Base-by-base conservation (phyloP, 108 stramenopile species). In the Aureococcus anophagefferens region DNA sequence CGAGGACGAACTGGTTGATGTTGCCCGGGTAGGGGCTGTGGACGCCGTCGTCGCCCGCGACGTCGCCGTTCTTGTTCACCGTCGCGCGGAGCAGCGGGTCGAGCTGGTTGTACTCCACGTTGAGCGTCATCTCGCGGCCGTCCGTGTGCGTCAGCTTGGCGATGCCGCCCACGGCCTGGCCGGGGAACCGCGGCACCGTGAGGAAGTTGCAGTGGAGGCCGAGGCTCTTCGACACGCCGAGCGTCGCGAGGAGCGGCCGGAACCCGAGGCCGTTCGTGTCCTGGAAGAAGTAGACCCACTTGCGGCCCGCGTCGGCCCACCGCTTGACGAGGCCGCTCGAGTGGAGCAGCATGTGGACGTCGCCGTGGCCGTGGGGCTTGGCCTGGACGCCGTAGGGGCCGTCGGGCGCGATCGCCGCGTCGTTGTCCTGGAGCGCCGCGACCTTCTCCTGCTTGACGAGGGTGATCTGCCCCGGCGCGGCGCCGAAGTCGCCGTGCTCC, bases 361-460 rank as follows among this genome's bases (percentile, higher is more conserved):
- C 99, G 63, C 99, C 99, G 74, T 99, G 99, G 14, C 99, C 99
- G 76, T 99, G 99, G 29, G 99, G 99, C 88, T 99, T 99, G 69
- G 94, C 91, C 68, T 94, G 77, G 67, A 97, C 72, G 36, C 81
- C 83, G 79, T 77, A 92, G 9, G 77, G 81, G 80, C 81, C 65
- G 33, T 93, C 89, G 62, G 86, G 59, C 21, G 93, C 95, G 69
- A 99, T 88, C 44, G 75, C 83, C n/a, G 94, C 96, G 67, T 89
- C 87, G 70, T 91, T 93, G 83, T 95, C 91, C 25, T 67, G 40
- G 37, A 98, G 73, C 0, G 98, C 96, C 30, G 98, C 90, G 29
- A 98, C 97, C 72, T 94, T 89, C 46, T 89, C 79, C 80, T 99
- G 98, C 81, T 94, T 90, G 63, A 99, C 92, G 76, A 99, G 84